Percentiles rank a stretch among this genome's conserved stretches.
Evolutionary conservation across 2,329 filamentous ascomycete genomes (phyloP).

Genomic region (Verticillium tricorpus): DNA sequence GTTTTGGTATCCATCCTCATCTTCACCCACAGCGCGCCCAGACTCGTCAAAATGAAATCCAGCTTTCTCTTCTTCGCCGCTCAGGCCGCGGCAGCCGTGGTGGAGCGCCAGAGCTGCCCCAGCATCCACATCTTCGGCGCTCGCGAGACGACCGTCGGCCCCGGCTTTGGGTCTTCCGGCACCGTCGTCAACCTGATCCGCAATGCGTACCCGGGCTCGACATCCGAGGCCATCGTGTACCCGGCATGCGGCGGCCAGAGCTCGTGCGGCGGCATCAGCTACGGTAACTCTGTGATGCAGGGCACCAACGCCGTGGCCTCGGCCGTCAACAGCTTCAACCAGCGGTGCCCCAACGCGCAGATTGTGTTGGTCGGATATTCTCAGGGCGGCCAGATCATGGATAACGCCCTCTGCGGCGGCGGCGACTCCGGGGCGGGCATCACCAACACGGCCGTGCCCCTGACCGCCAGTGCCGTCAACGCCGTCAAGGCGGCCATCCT

Average conservation of each 20-base stretch:
- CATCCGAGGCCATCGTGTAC: constrained; percentile 51
- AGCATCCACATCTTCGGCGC: constrained; percentile 41
- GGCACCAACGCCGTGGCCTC: constrained; percentile 55
- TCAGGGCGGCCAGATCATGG: constrained; percentile 61
- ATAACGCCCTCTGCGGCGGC: constrained; percentile 60
- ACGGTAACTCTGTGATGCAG: constrained; percentile 52
- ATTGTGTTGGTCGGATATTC: constrained; percentile 60
- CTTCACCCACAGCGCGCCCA: neutral
- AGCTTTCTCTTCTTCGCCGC: neutral
- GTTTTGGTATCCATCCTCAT: no score
- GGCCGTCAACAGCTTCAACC: constrained; percentile 55
- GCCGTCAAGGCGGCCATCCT: constrained; percentile 61
- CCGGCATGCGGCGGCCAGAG: constrained; percentile 60
- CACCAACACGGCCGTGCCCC: constrained; percentile 34
- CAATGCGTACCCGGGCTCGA: constrained; percentile 42
- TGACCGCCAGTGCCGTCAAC: constrained; percentile 41
- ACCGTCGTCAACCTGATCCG: constrained; percentile 46
- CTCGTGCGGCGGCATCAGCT: constrained; percentile 54
- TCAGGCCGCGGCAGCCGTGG: neutral
- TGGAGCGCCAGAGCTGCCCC: constrained; percentile 23
- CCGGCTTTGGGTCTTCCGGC: constrained; percentile 47
- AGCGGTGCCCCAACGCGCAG: constrained; percentile 50
- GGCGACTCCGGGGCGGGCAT: constrained; percentile 41
- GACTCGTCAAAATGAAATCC: neutral
- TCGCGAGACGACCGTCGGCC: constrained; percentile 42